Base-by-base conservation (phyloP, 139 green algal genomes). In the Micractinium conductrix region DNA sequence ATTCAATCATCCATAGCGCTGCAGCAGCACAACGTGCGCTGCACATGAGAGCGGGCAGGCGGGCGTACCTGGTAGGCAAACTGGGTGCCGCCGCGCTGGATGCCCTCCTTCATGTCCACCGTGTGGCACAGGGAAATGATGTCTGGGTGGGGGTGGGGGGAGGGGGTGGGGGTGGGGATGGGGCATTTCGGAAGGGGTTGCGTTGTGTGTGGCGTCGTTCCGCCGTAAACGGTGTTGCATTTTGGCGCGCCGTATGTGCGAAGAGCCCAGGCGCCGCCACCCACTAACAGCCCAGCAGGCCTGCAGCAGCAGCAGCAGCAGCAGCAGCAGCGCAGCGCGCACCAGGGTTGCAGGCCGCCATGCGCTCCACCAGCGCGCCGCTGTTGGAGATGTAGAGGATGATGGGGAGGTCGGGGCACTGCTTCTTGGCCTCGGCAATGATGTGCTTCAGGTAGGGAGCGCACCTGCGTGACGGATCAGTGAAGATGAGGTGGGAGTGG, bases 331-430 rank as follows among this genome's bases (percentile, higher is more conserved):
- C 16, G 16, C 35, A 16, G 7, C 21, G 40, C 71, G 62, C 73
- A 79, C 73, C 70, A 6, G 76, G 91, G 74, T 92, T 88, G 87
- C 88, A 94, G n/a, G 89, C 92, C 3, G 96, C 94, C 96, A 98
- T 98, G 87, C 96, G 93, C 91, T 98, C 96, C 48, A 98, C 81
- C 62, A 98, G 87, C n/a, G 95, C 95, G 53, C 95, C 96, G 72
- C 89, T 94, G 87, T 91, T 91, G 60, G 90, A 95, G 92, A 98
- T 98, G 94, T 98, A 99, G 48, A 99, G 93, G 86, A 98, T 98
- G 88, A 98, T 93, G 71, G 94, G 94, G 76, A 99, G 92, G 87
- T 97, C 87, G 40, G 96, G 95, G 92, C 86, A 89, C 38, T 81
- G 74, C 81, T 80, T 86, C 60, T 87, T 92, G 82, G 65, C 90